These are phyloP conservation scores for Linderina pennispora DNA, from an alignment of 192 early-diverging fungal genomes.

Conservation along the genomic window DNA sequence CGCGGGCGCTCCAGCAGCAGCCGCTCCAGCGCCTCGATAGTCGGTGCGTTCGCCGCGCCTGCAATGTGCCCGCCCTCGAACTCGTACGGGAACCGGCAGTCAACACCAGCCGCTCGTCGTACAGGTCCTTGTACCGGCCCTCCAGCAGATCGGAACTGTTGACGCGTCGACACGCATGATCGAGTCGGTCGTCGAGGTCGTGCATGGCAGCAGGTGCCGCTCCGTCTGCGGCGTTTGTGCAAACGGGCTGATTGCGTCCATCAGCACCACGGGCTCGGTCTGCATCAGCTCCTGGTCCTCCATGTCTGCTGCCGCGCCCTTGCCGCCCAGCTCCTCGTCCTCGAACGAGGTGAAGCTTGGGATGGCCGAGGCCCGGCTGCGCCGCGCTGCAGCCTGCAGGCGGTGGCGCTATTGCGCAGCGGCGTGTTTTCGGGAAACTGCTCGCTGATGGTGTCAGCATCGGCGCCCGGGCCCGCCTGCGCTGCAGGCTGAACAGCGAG, in stretches of 20 bases:
- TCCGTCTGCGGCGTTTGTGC: slow-evolving; percentile 35
- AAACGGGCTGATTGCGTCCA: slow-evolving; percentile 18
- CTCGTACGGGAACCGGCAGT: slow-evolving; percentile 86
- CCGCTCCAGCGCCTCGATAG: slow-evolving; percentile 51
- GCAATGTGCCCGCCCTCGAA: slow-evolving; percentile 80
- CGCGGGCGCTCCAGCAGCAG: slow-evolving; percentile 51
- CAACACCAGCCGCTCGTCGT: slow-evolving; percentile 67
- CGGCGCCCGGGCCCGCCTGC: slow-evolving; percentile 10
- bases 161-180: slow-evolving; percentile 56
- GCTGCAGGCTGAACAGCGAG: slow-evolving; percentile 26
- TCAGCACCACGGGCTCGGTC: neutral
- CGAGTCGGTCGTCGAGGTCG: slow-evolving; percentile 49
- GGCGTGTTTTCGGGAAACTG: slow-evolving; percentile 18
- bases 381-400: slow-evolving; percentile 24
- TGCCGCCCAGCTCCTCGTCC: neutral
- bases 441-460: slow-evolving; percentile 13
- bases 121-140: slow-evolving; percentile 52
- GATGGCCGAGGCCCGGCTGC: slow-evolving; percentile 17
- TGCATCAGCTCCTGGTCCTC: neutral
- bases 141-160: slow-evolving; percentile 59
- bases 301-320: neutral
- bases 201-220: slow-evolving; percentile 51
- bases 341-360: slow-evolving; percentile 14
- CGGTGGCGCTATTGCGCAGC: slow-evolving; percentile 2
- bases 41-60: slow-evolving; percentile 65